A percentile compares a stretch with the other conserved stretches of the same genome.
phyloP scores from a whole-genome alignment of 495 filamentous ascomycete species.

The Aspergillus sparsus region DNA sequence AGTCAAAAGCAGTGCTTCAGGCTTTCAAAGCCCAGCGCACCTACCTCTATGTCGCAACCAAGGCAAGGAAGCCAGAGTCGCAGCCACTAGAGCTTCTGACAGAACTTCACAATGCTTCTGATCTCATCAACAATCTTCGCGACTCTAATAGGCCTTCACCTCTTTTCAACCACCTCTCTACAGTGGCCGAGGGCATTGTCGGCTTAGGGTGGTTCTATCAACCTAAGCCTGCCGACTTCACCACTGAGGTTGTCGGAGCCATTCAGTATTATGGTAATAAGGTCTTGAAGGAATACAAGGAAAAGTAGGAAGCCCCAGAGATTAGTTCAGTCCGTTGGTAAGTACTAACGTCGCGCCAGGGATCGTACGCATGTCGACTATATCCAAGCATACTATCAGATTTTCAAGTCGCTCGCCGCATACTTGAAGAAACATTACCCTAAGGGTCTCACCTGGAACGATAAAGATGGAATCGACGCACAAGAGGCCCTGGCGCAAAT shows the following conservation, averaged over 20 bases:
- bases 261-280: slow-evolving; percentile 91
- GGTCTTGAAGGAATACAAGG: slow-evolving; percentile 84
- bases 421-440: slow-evolving; percentile 82
- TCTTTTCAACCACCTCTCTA: slow-evolving; percentile 74
- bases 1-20: slow-evolving; percentile 61
- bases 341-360: slow-evolving; percentile 42
- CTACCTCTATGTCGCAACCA: slow-evolving; percentile 84
- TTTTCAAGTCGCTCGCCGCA: slow-evolving; percentile 75
- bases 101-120: slow-evolving; percentile 76
- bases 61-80: slow-evolving; percentile 86
- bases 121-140: slow-evolving; percentile 71
- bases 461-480: slow-evolving; percentile 70
- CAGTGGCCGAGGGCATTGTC: slow-evolving; percentile 85
- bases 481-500: slow-evolving; percentile 67
- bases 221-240: slow-evolving; percentile 75
- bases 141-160: slow-evolving; percentile 73
- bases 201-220: slow-evolving; percentile 86
- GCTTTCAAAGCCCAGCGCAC: slow-evolving; percentile 82
- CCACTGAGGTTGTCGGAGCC: slow-evolving; percentile 73
- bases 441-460: slow-evolving; percentile 84
- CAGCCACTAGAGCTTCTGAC: slow-evolving; percentile 72
- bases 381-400: slow-evolving; percentile 82
- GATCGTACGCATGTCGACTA: slow-evolving; percentile 79
- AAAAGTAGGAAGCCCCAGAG: slow-evolving; percentile 63
- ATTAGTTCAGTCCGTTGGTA: background rate